Base-by-base conservation (phyloP, 1,284 basidiomycete species). In the Moesziomyces sp. region DNA sequence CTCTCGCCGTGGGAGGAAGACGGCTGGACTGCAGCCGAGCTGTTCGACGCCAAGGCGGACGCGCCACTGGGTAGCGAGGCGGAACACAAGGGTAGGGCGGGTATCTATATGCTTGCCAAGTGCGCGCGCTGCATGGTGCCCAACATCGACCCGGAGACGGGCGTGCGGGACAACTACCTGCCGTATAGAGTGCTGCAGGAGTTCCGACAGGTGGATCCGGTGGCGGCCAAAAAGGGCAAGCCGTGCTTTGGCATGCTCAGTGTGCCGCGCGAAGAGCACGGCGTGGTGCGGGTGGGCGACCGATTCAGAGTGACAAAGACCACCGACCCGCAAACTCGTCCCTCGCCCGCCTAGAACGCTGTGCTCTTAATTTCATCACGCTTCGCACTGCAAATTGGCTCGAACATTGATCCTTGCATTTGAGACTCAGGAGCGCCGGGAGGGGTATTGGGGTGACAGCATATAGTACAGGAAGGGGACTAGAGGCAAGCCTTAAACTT, bases 1-100 rank as follows among this genome's bases (percentile, higher is more conserved):
- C 71, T 79, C 28, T 61, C 48, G 8, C 60, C 78, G 1, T 81
- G 78, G 74, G 79, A 81, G 47, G 79, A 81, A 53, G 79, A 81
- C 52, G 65, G 60, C 21, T 81, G 76, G 71, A 75, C 69, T 4
- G 55, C 72, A 10, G 58, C 78, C 40, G 79, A 81, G 44, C 50
- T 78, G 8, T 77, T 81, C 26, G 57, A 69, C 30, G 26, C 62
- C 6, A n/a, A 35, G 24, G 42, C 38, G 1, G 21, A n/a, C 0
- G 19, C 49, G 3, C 71, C 76, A 6, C 45, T 70, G n/a, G 78
- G 78, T 0, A 47, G 44, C 3, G 55, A 76, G 18, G 74, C 71
- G 16, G 58, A 76, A 16, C 69, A 69, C 11, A 62, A 76, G 24
- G 78, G 77, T 16, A 34, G 64, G 6, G 70, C 70, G 5, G 77